Conservation (phyloP, 2,329 filamentous ascomycete species). For the Thelonectria rubi region DNA sequence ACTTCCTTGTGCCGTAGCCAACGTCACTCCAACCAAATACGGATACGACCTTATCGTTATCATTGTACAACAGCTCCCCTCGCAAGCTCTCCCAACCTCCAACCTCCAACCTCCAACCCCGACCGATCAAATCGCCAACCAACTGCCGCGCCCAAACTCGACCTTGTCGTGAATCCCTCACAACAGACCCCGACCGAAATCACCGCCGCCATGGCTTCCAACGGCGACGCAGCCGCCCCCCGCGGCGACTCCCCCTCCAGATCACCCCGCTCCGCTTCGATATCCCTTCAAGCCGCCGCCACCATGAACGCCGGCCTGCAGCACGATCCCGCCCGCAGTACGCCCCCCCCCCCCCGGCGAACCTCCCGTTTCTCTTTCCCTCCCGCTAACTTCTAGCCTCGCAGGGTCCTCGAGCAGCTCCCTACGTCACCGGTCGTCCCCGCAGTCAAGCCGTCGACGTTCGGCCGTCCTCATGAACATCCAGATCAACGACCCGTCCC, state of each 20-base stretch:
- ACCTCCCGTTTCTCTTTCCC: background rate
- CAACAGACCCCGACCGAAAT: too few species aligned
- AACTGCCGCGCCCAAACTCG: background rate
- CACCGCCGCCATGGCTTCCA: slow-evolving; percentile 43
- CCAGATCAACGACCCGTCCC: slow-evolving; percentile 74
- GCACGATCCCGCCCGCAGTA: slow-evolving; percentile 68
- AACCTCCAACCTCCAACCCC: background rate
- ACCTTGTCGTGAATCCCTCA: background rate
- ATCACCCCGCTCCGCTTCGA: slow-evolving; percentile 71
- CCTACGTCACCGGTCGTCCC: slow-evolving; percentile 55
- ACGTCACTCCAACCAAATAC: too few species aligned
- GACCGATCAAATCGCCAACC: background rate
- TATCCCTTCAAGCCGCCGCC: slow-evolving; percentile 78
- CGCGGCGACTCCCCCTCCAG: slow-evolving; percentile 63
- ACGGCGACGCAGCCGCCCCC: slow-evolving; percentile 40
- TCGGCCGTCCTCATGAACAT: slow-evolving; percentile 78
- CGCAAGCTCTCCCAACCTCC: slow-evolving; percentile 7
- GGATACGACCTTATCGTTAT: background rate
- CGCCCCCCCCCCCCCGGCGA: slow-evolving; percentile 28
- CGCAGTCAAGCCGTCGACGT: slow-evolving; percentile 65
- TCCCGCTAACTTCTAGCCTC: slow-evolving; percentile 21
- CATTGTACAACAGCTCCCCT: slow-evolving; percentile 2
- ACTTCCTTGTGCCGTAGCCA: background rate
- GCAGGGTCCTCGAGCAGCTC: slow-evolving; percentile 64
- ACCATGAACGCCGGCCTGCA: slow-evolving; percentile 81